These are phyloP conservation scores for Beauveria rudraprayagi DNA, from an alignment of 2,329 filamentous ascomycete genomes.

Conservation along the genomic window DNA sequence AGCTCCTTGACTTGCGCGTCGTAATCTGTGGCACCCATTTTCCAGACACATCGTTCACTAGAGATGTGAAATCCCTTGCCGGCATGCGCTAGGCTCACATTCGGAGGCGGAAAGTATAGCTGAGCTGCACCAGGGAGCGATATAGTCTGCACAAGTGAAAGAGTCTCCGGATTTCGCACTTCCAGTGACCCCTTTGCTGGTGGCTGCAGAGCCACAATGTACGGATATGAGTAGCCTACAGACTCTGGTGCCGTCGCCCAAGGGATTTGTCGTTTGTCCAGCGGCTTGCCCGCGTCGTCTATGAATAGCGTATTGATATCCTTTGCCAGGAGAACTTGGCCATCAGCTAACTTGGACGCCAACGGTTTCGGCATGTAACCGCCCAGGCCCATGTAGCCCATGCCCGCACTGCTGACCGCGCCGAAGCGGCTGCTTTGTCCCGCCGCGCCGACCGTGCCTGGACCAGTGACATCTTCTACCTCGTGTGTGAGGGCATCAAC, in stretches of 20 bases:
- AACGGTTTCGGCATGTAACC: constrained; percentile 87
- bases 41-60: constrained; percentile 88
- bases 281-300: constrained; percentile 69
- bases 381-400: constrained; percentile 95
- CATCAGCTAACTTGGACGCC: constrained; percentile 71
- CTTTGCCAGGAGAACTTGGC: constrained; percentile 87
- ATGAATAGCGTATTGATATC: constrained; percentile 95
- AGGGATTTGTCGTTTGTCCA: constrained; percentile 82
- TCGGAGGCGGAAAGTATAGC: constrained; percentile 86
- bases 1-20: constrained; percentile 82
- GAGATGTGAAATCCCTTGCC: constrained; percentile 93
- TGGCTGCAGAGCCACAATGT: constrained; percentile 78
- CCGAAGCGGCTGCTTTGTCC: constrained; percentile 68
- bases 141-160: constrained; percentile 83
- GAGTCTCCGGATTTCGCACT: constrained; percentile 83
- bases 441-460: constrained; percentile 58
- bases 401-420: constrained; percentile 73
- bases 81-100: constrained; percentile 87
- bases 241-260: constrained; percentile 84
- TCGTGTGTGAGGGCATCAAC: constrained; percentile 72
- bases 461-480: constrained; percentile 70
- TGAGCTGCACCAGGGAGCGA: constrained; percentile 72
- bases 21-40: constrained; percentile 90
- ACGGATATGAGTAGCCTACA: constrained; percentile 94
- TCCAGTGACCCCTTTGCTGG: constrained; percentile 79